phyloP scores from a whole-genome alignment of 2,329 filamentous ascomycete species.

The Cryphonectria nitschkei region DNA sequence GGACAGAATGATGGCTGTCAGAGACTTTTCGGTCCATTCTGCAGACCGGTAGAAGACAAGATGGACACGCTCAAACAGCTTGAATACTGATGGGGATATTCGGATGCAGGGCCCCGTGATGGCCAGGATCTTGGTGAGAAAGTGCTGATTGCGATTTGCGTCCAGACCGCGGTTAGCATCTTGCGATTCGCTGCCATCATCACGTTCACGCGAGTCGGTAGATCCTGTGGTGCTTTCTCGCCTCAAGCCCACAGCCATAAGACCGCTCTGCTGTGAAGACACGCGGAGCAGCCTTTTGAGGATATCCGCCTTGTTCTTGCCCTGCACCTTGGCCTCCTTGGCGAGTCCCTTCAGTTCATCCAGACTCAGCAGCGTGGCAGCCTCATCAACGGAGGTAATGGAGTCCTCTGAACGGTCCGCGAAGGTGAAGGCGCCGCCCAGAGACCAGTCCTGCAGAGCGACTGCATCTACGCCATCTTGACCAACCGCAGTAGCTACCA shows the following conservation, averaged over 20 bases:
- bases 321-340: constrained; percentile 83
- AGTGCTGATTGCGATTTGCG: constrained; percentile 73
- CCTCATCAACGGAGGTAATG: constrained; percentile 81
- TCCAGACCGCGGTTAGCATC: constrained; percentile 38
- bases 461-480: constrained; percentile 36
- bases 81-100: constrained; percentile 71
- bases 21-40: constrained; percentile 95
- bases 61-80: constrained; percentile 91
- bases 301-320: constrained; percentile 85
- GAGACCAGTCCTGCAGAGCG: constrained; percentile 46
- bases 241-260: constrained; percentile 71
- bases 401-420: constrained; percentile 75
- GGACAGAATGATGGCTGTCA: constrained; percentile 92
- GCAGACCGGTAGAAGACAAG: constrained; percentile 95
- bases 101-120: constrained; percentile 84
- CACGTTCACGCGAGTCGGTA: constrained; percentile 47
- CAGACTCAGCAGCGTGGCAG: constrained; percentile 77
- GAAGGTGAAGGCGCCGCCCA: constrained; percentile 71
- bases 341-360: constrained; percentile 86
- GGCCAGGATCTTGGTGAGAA: constrained; percentile 74
- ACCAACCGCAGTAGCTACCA: constrained; percentile 26
- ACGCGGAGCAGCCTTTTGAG: constrained; percentile 72
- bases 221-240: constrained; percentile 66
- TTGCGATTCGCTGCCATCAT: constrained; percentile 41
- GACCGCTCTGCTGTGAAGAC: constrained; percentile 74